phyloP scores from a whole-genome alignment of 352 stramenopile genomes.

The Phytophthora litchii region DNA sequence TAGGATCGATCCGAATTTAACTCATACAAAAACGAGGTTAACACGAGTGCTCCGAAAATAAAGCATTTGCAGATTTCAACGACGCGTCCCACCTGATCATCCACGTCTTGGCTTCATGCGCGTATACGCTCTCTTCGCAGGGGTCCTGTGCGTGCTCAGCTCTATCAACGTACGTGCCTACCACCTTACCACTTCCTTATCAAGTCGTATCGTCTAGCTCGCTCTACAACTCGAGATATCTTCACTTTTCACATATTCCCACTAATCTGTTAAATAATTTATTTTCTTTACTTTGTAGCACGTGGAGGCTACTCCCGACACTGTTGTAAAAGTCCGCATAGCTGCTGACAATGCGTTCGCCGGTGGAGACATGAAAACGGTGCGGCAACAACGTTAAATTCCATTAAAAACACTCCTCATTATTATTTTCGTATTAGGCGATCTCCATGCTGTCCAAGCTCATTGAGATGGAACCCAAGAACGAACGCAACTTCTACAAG shows the following conservation, averaged over 20 bases:
- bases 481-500: conserved; percentile 89
- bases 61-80: conserved; percentile 27
- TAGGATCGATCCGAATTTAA: too few species aligned
- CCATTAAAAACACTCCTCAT: too few species aligned
- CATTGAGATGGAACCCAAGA: conserved; percentile 77
- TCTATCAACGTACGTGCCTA: conserved; percentile 21
- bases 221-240: conserved; percentile 11
- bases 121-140: conserved; percentile 30
- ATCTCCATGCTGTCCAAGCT: conserved; percentile 82
- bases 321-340: conserved; percentile 64
- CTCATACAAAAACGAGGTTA: too few species aligned
- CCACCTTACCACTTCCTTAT: too few species aligned
- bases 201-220: not conserved
- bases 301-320: conserved; percentile 40
- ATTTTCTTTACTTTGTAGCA: conserved; percentile 17
- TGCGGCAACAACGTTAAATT: too few species aligned
- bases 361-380: conserved; percentile 72
- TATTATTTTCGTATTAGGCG: conserved; percentile 15
- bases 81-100: conserved; percentile 3
- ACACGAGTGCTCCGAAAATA: too few species aligned
- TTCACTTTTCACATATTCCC: not conserved
- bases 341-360: conserved; percentile 82
- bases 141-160: conserved; percentile 29
- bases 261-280: conserved; percentile 11
- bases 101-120: conserved; percentile 27